These are phyloP conservation scores for Biscogniauxia sp. DNA, from an alignment of 2,329 filamentous ascomycete genomes.

Conservation along the genomic window DNA sequence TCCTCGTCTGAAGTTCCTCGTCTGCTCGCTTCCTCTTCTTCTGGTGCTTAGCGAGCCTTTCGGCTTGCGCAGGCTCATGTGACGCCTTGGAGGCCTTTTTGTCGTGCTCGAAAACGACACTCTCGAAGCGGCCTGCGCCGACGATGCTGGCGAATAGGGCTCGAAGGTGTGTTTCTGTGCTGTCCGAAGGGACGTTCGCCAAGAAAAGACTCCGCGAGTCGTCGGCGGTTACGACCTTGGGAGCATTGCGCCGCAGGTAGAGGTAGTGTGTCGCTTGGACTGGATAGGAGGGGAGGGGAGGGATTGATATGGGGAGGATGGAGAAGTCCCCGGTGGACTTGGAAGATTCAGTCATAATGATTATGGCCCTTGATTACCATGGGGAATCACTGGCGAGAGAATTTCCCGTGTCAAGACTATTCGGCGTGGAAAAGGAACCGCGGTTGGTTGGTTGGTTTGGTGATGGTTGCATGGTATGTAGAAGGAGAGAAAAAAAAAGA, in stretches of 20 bases:
- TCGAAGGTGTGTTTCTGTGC: constrained; percentile 74
- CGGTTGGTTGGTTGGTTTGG: too few relatives aligned
- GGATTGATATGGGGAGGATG: constrained; percentile 66
- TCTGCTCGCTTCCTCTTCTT: constrained; percentile 52
- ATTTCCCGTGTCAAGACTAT: too few relatives aligned
- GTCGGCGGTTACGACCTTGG: constrained; percentile 70
- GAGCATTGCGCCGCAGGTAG: constrained; percentile 80
- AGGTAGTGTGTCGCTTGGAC: constrained; percentile 71
- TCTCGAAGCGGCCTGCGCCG: constrained; percentile 75
- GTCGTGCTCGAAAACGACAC: constrained; percentile 70
- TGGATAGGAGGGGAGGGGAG: constrained; percentile 60
- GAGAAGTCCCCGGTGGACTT: constrained; percentile 61
- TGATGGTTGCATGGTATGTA: too few relatives aligned
- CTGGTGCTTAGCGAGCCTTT: constrained; percentile 37
- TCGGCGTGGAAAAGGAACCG: too few relatives aligned
- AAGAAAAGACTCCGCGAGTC: constrained; percentile 81
- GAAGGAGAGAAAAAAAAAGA: not conserved
- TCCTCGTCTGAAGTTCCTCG: constrained; percentile 39
- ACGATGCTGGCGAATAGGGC: constrained; percentile 72
- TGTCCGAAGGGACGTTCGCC: constrained; percentile 85
- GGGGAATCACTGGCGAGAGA: too few relatives aligned
- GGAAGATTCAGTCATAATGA: constrained; percentile 37
- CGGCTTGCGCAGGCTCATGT: constrained; percentile 45
- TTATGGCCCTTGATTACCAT: constrained; percentile 16
- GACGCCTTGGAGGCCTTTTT: constrained; percentile 38